Conservation (phyloP, 345 rosid species). For the Cardamine chenopodiifolia region DNA sequence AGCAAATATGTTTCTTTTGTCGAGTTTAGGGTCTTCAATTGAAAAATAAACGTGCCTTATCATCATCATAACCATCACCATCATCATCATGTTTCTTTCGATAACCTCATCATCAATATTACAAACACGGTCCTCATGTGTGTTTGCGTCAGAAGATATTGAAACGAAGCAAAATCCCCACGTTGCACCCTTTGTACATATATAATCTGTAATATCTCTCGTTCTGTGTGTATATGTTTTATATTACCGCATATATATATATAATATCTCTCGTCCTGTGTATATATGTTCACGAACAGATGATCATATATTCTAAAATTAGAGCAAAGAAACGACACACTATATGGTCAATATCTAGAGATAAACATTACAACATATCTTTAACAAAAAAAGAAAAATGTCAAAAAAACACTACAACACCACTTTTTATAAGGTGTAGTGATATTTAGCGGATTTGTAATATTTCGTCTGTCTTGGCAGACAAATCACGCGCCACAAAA, state of each 20-base stretch:
- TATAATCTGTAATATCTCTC: not conserved
- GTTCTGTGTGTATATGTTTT: not conserved
- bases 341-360: not conserved
- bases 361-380: not conserved
- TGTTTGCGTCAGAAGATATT: slow-evolving; percentile 30
- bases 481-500: slow-evolving; percentile 9
- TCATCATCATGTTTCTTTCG: not conserved
- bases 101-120: slow-evolving; percentile 17
- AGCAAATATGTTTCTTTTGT: slow-evolving; percentile 3
- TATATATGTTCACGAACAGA: not conserved
- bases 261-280: not conserved
- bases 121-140: slow-evolving; percentile 20
- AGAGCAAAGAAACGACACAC: not conserved
- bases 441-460: not conserved
- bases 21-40: slow-evolving; percentile 2
- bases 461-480: not conserved
- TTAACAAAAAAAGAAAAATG: not conserved
- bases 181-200: not conserved
- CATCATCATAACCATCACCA: slow-evolving; percentile 18
- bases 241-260: not conserved
- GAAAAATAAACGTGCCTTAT: slow-evolving; percentile 15
- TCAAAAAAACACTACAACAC: not conserved
- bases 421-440: not conserved
- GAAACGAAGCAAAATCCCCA: slow-evolving; percentile 17
- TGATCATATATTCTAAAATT: not conserved